Evolutionary conservation across 345 rosid genomes (phyloP), one percentile per base, ranked within the genome.

Genomic region (Populus tremula): DNA sequence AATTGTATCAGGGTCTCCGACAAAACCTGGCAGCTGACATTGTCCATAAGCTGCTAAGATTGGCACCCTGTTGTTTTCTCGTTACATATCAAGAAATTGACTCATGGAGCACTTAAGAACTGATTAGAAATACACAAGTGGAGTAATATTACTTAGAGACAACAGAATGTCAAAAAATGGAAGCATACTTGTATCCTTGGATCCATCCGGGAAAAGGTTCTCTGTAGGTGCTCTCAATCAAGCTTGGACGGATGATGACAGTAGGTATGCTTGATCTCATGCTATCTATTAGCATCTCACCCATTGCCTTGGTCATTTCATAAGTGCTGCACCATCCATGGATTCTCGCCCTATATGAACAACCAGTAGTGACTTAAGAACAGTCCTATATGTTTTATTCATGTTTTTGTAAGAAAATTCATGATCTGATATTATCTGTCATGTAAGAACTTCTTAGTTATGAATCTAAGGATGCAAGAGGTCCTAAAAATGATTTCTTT

Each of bases 121-220:
- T 64, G 16, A 33, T 13, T 12, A 13, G 5, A 23, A 12, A 27
- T 27, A n/a, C 29, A 64, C 6, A 27, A 7, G 16, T 64, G 33
- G 17, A 23, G 67, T 5, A 23, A 27, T 14, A 9, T 64, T 27
- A 14, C 33, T 11, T 27, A 6, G 33, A 64, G 33, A 64, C 7
- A 13, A 64, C 10, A 64, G 35, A n/a, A 62, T 23, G 29, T 62
- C 66, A 62, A 29, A 13, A 36, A 33, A 66, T 27, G 20, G 11
- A 66, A 25, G n/a, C 16, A 20, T 5, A 70, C 72, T 68, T 83
- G 74, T 69, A 65, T 31, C 87, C 87, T 77, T 82, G 76, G 31
- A 84, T 82, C 89, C 78, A 78, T 43, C 87, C 84, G 2, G 87
- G 83, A 41, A 79, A 82, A 9, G 89, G 85, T 36, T 86, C 87